These are phyloP conservation scores for Alternaria ventricosa DNA, from an alignment of 2,329 filamentous ascomycete species.

Conservation along the genomic window DNA sequence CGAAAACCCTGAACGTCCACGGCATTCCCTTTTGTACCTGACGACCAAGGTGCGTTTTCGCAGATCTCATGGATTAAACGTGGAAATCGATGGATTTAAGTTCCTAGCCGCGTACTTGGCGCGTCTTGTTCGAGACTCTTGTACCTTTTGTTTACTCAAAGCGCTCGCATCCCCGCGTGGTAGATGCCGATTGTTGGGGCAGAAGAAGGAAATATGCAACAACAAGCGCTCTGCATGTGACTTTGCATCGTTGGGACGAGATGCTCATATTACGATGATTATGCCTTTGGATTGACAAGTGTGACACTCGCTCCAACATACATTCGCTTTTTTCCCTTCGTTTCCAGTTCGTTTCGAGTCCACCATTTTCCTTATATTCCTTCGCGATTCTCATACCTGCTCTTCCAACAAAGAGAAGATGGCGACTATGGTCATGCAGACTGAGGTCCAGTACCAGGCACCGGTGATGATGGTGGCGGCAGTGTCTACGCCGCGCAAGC, in stretches of 20 bases:
- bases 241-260: background rate
- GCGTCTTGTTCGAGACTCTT: background rate
- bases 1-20: background rate
- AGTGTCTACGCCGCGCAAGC: conserved; percentile 47
- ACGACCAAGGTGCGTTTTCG: background rate
- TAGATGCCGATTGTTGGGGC: background rate
- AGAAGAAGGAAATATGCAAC: background rate
- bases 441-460: background rate
- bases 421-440: background rate
- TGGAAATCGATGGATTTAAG: background rate
- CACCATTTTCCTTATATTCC: background rate
- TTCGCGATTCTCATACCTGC: background rate
- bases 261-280: background rate
- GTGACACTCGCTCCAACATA: background rate
- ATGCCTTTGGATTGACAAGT: background rate
- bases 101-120: background rate
- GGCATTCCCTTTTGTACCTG: background rate
- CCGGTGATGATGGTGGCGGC: background rate
- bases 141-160: background rate
- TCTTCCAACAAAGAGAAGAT: background rate
- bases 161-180: background rate
- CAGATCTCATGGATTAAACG: background rate
- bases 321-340: background rate
- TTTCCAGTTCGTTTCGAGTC: background rate
- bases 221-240: background rate